phyloP scores from a whole-genome alignment of 345 rosid species.

The Gynandropsis gynandra region DNA sequence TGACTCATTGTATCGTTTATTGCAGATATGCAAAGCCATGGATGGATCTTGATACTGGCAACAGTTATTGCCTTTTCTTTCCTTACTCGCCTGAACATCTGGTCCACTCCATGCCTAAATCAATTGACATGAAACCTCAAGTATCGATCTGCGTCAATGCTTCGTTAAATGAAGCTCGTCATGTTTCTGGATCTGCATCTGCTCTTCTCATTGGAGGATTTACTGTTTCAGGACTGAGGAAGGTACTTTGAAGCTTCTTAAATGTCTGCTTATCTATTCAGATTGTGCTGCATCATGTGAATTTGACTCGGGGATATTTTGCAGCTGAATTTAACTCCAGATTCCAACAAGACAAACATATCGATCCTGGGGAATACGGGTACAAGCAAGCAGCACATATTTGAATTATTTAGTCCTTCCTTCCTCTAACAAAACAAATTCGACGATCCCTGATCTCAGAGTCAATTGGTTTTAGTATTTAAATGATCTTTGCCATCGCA shows the following conservation, averaged over 20 bases:
- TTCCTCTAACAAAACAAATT: neutral
- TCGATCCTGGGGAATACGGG: conserved; percentile 78
- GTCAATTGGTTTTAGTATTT: neutral
- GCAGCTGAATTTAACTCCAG: conserved; percentile 61
- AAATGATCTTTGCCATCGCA: conserved; percentile 24
- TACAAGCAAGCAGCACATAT: conserved; percentile 21
- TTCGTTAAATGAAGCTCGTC: conserved; percentile 44
- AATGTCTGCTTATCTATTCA: neutral
- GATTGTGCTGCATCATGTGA: conserved; percentile 9
- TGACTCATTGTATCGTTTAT: conserved; percentile 17
- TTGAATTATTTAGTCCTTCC: neutral
- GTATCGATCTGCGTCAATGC: conserved; percentile 53
- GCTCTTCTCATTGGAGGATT: conserved; percentile 88
- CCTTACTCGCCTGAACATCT: conserved; percentile 89
- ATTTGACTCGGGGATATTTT: conserved; percentile 22
- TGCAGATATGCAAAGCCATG: conserved; percentile 80
- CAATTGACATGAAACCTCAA: conserved; percentile 48
- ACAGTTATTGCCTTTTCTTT: conserved; percentile 66
- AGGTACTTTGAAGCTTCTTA: conserved; percentile 39
- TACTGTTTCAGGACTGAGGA: conserved; percentile 52
- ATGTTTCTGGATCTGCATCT: conserved; percentile 70
- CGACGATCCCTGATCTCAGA: neutral
- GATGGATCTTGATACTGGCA: conserved; percentile 49
- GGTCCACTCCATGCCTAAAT: conserved; percentile 44
- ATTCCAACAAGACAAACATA: conserved; percentile 50